Conservation (phyloP, 139 green algal species). For the Gonium pectorale region DNA sequence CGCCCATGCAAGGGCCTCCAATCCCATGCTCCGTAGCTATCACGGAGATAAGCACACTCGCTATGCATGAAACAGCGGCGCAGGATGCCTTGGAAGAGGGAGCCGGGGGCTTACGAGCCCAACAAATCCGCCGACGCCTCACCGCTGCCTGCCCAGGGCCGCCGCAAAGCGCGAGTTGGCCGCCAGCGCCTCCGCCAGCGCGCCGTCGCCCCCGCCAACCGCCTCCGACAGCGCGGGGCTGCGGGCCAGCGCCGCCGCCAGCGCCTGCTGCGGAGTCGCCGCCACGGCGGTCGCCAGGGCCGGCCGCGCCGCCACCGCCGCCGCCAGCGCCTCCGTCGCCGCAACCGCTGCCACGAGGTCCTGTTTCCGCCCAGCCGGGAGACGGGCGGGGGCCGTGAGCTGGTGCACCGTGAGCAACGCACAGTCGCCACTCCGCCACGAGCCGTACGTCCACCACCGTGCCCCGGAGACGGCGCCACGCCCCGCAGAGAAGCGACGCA, state of each 20-base stretch:
- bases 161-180: constrained; percentile 12
- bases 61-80: no score
- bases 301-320: neutral
- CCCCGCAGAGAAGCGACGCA: no score
- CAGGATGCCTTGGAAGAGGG: no score
- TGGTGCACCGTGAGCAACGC: no score
- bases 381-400: neutral
- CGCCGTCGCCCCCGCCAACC: neutral
- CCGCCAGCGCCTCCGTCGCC: neutral
- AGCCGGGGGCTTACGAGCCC: no score
- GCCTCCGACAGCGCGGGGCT: neutral
- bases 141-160: constrained; percentile 10
- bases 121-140: no score
- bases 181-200: neutral
- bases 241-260: constrained; percentile 12
- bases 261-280: neutral
- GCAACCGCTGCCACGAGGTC: neutral
- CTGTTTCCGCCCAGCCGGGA: neutral
- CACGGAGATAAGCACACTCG: neutral
- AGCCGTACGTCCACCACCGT: no score
- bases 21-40: neutral
- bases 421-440: no score
- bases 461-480: no score
- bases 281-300: constrained; percentile 2
- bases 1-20: neutral